Evolutionary conservation across 345 rosid genomes (phyloP), one percentile per base, ranked within the genome.

Genomic region (Raphanus sativus): DNA sequence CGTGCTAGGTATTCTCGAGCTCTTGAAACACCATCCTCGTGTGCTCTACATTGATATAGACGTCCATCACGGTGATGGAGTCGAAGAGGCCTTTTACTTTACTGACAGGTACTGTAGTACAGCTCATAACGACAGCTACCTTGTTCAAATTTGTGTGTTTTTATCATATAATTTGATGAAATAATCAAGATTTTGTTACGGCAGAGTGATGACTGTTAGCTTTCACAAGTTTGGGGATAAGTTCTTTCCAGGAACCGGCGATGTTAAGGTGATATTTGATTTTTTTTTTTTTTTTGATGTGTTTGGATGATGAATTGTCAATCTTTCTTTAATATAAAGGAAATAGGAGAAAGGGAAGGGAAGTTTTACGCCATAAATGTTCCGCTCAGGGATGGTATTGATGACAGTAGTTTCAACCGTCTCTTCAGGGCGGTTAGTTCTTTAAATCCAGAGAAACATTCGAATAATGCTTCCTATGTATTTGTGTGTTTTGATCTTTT

Each of bases 51-150:
- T 95, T 68, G 99, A 95, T 81, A 95, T 95, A 65, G 98, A 95
- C 73, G 99, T 95, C 75, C 99, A 95, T 87, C 99, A 95, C 11
- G 99, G 99, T 70, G 99, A 95, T 84, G 99, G 99, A n/a, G 99
- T 95, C 26, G 99, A 95, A 86, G 99, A 95, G 83, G 99, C 99
- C 70, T 92, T 92, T 85, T 92, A 88, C 81, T 92, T 95, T 75
- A 95, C 99, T 62, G 96, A 95, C 85, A 92, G 98, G 99, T 92
- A 82, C 25, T 13, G 25, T 67, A 25, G 21, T 2, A 28, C 30
- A 28, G 28, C 9, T 2, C 29, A 34, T 33, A 69, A 8, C 15
- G 6, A 21, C 6, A 10, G 17, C n/a, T 75, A 34, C 34, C 34
- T 13, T 45, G 52, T 65, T 28, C 42, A n/a, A 34, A 38, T 8